These are phyloP conservation scores for Synchytrium microbalum DNA, from an alignment of 371 early-diverging fungal species.

Conservation along the genomic window DNA sequence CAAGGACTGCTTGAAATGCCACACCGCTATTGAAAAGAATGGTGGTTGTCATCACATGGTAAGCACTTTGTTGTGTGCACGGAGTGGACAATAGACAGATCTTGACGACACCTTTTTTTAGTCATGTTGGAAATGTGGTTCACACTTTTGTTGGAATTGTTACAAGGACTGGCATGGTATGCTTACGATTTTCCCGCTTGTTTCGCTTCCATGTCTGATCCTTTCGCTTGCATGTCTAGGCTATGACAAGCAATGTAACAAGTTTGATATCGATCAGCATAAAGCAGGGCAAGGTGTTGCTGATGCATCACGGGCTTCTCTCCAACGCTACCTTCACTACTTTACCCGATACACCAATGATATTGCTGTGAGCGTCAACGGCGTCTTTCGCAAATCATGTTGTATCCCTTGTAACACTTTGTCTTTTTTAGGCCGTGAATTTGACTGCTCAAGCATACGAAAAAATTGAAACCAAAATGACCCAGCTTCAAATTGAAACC, in stretches of 20 bases:
- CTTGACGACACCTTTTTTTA: too few relatives aligned
- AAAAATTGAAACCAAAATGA: constrained; percentile 92
- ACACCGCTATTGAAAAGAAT: constrained; percentile 93
- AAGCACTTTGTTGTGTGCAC: too few relatives aligned
- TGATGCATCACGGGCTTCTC: constrained; percentile 71
- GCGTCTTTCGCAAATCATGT: constrained; percentile 45
- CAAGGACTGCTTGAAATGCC: constrained; percentile 92
- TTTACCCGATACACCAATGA: too few relatives aligned
- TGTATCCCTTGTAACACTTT: constrained; percentile 94
- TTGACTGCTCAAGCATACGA: constrained; percentile 76
- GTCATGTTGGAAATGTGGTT: constrained; percentile 42
- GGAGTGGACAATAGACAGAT: too few relatives aligned
- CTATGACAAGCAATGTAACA: constrained; percentile 89
- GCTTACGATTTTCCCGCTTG: constrained; percentile 22
- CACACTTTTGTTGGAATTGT: constrained; percentile 17
- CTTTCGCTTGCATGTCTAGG: constrained; percentile 92
- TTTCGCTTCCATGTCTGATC: constrained; percentile 53
- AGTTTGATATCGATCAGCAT: constrained; percentile 78
- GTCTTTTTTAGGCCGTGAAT: constrained; percentile 90
- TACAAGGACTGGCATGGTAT: not conserved
- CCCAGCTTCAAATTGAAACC: constrained; percentile 80
- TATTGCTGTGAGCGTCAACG: not conserved
- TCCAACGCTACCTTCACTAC: constrained; percentile 92
- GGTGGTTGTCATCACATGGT: constrained; percentile 59
- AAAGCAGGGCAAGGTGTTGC: constrained; percentile 71